A percentile compares a stretch with the other conserved stretches of the same genome.
phyloP scores from a whole-genome alignment of 2,329 filamentous ascomycete genomes.

The Botrytis medusae region DNA sequence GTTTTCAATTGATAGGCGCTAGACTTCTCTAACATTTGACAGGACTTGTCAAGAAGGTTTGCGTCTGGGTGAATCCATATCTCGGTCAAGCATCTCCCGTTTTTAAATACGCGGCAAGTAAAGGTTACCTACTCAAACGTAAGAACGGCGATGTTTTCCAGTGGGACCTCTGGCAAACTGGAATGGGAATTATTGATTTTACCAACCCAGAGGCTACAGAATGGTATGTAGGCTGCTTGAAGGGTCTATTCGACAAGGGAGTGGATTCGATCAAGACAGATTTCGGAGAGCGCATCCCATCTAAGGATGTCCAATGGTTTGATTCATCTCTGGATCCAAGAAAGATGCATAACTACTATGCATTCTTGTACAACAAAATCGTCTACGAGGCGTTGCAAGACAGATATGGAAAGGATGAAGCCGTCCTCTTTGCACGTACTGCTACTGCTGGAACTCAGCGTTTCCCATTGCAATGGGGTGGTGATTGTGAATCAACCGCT shows the following conservation, averaged over 20 bases:
- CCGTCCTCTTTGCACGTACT: conserved; percentile 58
- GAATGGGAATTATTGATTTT: conserved; percentile 63
- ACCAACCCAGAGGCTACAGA: conserved; percentile 58
- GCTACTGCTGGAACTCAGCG: conserved; percentile 59
- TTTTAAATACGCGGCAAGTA: conserved; percentile 55
- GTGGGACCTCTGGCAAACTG: conserved; percentile 64
- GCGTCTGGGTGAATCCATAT: conserved; percentile 65
- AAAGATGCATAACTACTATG: conserved; percentile 65
- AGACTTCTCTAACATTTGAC: neutral
- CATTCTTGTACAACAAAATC: conserved; percentile 60
- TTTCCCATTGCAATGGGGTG: conserved; percentile 61
- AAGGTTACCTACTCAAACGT: conserved; percentile 60
- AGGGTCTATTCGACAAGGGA: conserved; percentile 56
- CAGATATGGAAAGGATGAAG: conserved; percentile 49
- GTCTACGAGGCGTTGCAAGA: conserved; percentile 56
- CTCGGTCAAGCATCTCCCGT: conserved; percentile 59
- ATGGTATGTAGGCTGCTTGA: conserved; percentile 56
- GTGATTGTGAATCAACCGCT: conserved; percentile 62
- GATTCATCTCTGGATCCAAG: conserved; percentile 50
- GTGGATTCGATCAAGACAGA: conserved; percentile 64
- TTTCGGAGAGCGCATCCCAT: conserved; percentile 62
- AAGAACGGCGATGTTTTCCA: conserved; percentile 60
- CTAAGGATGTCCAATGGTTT: conserved; percentile 53
- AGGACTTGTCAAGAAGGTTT: conserved; percentile 48
- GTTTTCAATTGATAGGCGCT: neutral